phyloP scores from a whole-genome alignment of 495 filamentous ascomycete species.

The Trichoderma gamsii region DNA sequence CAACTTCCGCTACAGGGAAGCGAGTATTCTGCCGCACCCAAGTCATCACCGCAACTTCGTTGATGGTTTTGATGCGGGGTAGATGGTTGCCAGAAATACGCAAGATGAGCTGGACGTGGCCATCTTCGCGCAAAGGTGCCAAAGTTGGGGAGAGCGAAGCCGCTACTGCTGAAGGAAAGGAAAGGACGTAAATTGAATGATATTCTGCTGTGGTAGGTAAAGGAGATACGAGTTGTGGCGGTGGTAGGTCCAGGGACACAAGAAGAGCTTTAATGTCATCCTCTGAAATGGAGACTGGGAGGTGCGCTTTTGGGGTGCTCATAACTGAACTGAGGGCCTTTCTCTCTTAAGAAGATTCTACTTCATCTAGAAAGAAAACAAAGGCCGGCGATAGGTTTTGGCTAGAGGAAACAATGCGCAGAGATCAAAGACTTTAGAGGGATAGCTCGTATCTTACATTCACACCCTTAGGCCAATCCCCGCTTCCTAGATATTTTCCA shows the following conservation, averaged over 20 bases:
- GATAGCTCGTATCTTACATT: too few relatives aligned
- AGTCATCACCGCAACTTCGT: conserved; percentile 32
- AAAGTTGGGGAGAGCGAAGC: background rate
- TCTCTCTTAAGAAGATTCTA: too few relatives aligned
- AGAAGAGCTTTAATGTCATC: background rate
- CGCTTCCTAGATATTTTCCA: too few relatives aligned
- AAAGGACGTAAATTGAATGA: background rate
- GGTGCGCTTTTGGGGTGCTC: background rate
- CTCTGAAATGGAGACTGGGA: background rate
- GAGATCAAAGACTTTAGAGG: too few relatives aligned
- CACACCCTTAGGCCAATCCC: too few relatives aligned
- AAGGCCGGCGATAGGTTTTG: too few relatives aligned
- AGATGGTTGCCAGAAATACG: conserved; percentile 31
- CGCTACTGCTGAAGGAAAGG: background rate
- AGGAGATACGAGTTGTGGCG: background rate
- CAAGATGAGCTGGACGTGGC: conserved; percentile 24
- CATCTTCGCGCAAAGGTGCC: background rate
- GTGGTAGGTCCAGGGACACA: background rate
- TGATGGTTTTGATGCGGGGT: conserved; percentile 32
- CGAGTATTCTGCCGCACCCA: conserved; percentile 27
- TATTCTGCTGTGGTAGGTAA: background rate
- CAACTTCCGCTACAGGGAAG: conserved; percentile 27
- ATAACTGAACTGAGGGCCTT: background rate
- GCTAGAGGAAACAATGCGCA: too few relatives aligned
- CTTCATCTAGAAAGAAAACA: too few relatives aligned